A percentile compares a stretch with the other conserved stretches of the same genome.
phyloP scores from a whole-genome alignment of 2,329 filamentous ascomycete species.

The Teratosphaeria viscida region DNA sequence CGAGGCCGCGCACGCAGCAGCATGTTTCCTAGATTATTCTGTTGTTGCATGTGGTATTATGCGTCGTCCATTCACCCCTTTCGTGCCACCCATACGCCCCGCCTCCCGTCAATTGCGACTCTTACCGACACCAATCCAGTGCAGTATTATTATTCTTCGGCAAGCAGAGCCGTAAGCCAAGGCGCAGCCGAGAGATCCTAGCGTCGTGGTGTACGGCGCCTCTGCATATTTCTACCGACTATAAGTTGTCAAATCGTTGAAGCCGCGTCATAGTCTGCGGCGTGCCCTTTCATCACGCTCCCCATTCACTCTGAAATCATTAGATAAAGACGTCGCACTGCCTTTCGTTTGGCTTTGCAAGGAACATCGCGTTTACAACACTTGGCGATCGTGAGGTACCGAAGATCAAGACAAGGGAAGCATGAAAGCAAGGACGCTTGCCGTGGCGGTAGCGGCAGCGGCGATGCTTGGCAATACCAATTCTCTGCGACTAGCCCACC shows the following conservation, averaged over 20 bases:
- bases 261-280: background rate
- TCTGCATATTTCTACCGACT: background rate
- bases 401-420: background rate
- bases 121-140: background rate
- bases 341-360: background rate
- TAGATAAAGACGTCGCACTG: too few species aligned
- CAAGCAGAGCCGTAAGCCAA: background rate
- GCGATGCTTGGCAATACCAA: conserved; percentile 11
- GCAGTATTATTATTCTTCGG: background rate
- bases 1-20: background rate
- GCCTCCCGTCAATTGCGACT: too few species aligned
- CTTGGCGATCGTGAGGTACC: background rate
- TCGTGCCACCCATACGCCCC: background rate
- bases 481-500: conserved; percentile 21
- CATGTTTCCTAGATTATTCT: background rate
- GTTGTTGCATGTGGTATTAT: background rate
- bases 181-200: too few species aligned
- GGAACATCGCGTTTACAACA: background rate
- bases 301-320: background rate
- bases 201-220: background rate
- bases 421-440: conserved; percentile 18
- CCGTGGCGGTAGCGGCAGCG: conserved; percentile 16
- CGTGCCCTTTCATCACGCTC: background rate
- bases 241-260: background rate
- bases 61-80: background rate